Conservation (phyloP, 2,329 filamentous ascomycete species). For the Rhinocladiella similis region DNA sequence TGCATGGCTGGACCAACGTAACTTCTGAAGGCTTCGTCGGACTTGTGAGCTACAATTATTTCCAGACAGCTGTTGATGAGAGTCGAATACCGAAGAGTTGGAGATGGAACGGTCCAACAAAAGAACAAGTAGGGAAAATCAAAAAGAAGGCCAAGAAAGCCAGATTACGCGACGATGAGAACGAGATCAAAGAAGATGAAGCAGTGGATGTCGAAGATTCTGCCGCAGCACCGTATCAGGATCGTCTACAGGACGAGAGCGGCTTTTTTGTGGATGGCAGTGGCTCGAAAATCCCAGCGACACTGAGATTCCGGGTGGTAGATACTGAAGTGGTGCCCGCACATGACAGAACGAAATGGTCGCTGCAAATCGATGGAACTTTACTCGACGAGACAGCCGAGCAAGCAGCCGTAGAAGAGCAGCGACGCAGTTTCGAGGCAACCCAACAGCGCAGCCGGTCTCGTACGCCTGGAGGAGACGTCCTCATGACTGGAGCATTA, state of each 20-base stretch:
- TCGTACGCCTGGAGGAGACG: conserved; percentile 7
- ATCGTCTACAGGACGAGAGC: conserved; percentile 47
- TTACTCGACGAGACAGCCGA: conserved; percentile 72
- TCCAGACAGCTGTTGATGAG: conserved; percentile 84
- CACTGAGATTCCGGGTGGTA: conserved; percentile 74
- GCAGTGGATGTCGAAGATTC: conserved; percentile 28
- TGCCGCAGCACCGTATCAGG: background rate
- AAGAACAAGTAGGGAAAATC: conserved; percentile 30
- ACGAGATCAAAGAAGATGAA: conserved; percentile 45
- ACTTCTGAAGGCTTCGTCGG: conserved; percentile 89
- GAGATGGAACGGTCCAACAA: conserved; percentile 71
- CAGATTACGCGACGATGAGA: conserved; percentile 32
- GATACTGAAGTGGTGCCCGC: conserved; percentile 75
- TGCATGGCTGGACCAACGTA: conserved; percentile 70
- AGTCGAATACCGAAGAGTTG: conserved; percentile 73
- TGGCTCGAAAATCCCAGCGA: conserved; percentile 69
- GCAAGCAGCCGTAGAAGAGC: conserved; percentile 56
- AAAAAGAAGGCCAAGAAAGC: conserved; percentile 34
- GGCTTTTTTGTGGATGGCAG: conserved; percentile 75
- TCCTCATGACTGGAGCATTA: conserved; percentile 26
- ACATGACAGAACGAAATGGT: conserved; percentile 72
- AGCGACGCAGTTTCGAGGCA: conserved; percentile 43
- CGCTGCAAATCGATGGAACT: conserved; percentile 85
- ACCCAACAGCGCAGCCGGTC: conserved; percentile 39
- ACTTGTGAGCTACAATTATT: conserved; percentile 84